A percentile compares a stretch with the other conserved stretches of the same genome.
phyloP scores from a whole-genome alignment of 192 early-diverging fungal genomes.

The Coemansia javaensis region DNA sequence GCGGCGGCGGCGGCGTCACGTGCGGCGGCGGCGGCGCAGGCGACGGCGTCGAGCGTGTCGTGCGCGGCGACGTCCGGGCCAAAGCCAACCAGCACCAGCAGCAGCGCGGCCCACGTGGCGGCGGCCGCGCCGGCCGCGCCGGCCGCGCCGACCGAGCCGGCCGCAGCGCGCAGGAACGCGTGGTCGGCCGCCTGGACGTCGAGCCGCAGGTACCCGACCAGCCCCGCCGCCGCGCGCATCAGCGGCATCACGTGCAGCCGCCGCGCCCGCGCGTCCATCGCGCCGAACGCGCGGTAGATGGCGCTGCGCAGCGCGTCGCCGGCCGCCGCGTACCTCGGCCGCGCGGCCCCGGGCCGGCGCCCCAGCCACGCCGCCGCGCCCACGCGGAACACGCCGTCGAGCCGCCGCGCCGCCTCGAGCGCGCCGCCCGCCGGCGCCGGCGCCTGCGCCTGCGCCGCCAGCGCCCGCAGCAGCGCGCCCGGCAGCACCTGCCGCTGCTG shows the following conservation, averaged over 20 bases:
- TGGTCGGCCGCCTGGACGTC: conserved; percentile 13
- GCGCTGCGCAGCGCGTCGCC: conserved; percentile 19
- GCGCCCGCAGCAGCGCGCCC: conserved; percentile 25
- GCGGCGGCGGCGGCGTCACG: no score
- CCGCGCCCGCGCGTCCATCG: not conserved
- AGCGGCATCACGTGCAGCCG: conserved; percentile 7
- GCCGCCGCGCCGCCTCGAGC: conserved; percentile 8
- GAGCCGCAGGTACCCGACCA: conserved; percentile 29
- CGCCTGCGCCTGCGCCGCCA: conserved; percentile 1
- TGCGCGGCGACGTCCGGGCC: conserved; percentile 6
- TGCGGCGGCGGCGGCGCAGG: conserved; percentile 1
- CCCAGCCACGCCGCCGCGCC: conserved; percentile 34
- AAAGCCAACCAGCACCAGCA: conserved; percentile 30
- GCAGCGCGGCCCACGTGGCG: conserved; percentile 14
- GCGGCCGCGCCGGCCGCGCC: not conserved
- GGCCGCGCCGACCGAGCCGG: not conserved
- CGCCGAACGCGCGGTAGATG: conserved; percentile 8
- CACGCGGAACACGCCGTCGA: conserved; percentile 13
- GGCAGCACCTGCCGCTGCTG: conserved; percentile 19
- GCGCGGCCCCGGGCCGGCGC: not conserved
- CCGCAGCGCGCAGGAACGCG: conserved; percentile 11
- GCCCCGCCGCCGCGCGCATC: conserved; percentile 20
- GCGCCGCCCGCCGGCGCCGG: no score
- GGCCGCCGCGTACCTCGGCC: conserved; percentile 21
- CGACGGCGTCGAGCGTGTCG: conserved; percentile 7